phyloP scores from a whole-genome alignment of 108 stramenopile species.

The Parietichytrium sp. region DNA sequence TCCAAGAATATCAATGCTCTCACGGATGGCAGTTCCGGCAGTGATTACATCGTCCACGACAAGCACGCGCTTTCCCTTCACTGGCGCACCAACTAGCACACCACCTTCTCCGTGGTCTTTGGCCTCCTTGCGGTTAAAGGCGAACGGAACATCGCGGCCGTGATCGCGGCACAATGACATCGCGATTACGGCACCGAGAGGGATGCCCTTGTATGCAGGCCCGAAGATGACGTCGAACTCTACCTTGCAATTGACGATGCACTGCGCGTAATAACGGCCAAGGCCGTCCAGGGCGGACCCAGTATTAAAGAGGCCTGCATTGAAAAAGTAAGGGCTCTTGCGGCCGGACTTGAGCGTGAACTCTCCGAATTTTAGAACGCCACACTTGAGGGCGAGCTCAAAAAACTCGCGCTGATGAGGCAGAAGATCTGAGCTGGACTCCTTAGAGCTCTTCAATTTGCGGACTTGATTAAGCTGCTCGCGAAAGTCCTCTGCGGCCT shows the following conservation, averaged over 20 bases:
- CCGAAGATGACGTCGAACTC: constrained; percentile 94
- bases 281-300: constrained; percentile 77
- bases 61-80: constrained; percentile 83
- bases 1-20: constrained; percentile 77
- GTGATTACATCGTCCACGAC: constrained; percentile 98
- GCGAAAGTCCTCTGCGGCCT: constrained; percentile 73
- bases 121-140: constrained; percentile 96
- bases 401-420: constrained; percentile 82
- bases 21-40: constrained; percentile 94
- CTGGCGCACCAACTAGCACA: constrained; percentile 80
- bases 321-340: constrained; percentile 98
- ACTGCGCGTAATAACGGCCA: constrained; percentile 81
- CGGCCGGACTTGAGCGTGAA: constrained; percentile 97
- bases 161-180: constrained; percentile 76
- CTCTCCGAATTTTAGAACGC: constrained; percentile 88
- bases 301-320: constrained; percentile 86
- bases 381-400: constrained; percentile 78
- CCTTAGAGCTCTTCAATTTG: background rate
- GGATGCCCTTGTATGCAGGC: constrained; percentile 99
- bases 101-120: constrained; percentile 99
- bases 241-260: constrained; percentile 77
- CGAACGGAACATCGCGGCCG: constrained; percentile 80
- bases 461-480: constrained; percentile 65
- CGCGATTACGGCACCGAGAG: constrained; percentile 88
- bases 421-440: constrained; percentile 20